phyloP scores from a whole-genome alignment of 1,284 basidiomycete genomes.

The Trametes pubescens region DNA sequence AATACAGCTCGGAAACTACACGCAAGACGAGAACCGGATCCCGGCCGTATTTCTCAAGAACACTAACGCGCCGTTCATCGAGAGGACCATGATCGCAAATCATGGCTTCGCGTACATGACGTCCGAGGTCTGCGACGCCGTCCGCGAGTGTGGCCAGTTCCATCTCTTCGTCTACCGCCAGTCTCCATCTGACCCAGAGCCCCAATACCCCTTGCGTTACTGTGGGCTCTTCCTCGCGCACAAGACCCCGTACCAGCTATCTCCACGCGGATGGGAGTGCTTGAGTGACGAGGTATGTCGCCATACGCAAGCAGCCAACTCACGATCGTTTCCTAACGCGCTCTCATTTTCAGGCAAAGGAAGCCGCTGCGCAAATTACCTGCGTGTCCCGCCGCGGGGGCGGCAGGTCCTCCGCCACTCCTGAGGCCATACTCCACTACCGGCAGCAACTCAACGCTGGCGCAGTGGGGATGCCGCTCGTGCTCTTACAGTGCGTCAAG shows the following conservation, averaged over 20 bases:
- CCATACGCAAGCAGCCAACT: neutral
- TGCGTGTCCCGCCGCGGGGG: neutral
- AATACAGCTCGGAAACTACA: too few species aligned
- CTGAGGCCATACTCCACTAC: neutral
- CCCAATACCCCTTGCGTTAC: constrained; percentile 16
- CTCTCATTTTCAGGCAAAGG: constrained; percentile 1
- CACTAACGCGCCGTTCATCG: constrained; percentile 5
- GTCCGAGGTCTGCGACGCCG: constrained; percentile 5
- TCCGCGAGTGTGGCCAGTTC: constrained; percentile 15
- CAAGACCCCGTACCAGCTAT: constrained; percentile 14
- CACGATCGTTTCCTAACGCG: neutral
- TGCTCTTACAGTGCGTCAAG: constrained; percentile 8
- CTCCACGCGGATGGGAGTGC: constrained; percentile 9
- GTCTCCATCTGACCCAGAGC: neutral
- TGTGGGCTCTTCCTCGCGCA: constrained; percentile 26
- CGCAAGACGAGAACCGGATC: too few species aligned
- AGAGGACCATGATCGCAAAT: constrained; percentile 1
- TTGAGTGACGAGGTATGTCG: constrained; percentile 17
- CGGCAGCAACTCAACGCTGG: neutral
- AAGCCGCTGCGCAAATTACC: neutral
- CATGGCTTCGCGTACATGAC: constrained; percentile 26
- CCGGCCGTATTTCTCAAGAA: constrained; percentile 18
- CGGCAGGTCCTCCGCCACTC: neutral
- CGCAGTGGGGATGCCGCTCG: neutral
- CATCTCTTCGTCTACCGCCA: constrained; percentile 22